Base-by-base conservation (phyloP, 352 stramenopile genomes). In the Phytopythium helicoides region DNA sequence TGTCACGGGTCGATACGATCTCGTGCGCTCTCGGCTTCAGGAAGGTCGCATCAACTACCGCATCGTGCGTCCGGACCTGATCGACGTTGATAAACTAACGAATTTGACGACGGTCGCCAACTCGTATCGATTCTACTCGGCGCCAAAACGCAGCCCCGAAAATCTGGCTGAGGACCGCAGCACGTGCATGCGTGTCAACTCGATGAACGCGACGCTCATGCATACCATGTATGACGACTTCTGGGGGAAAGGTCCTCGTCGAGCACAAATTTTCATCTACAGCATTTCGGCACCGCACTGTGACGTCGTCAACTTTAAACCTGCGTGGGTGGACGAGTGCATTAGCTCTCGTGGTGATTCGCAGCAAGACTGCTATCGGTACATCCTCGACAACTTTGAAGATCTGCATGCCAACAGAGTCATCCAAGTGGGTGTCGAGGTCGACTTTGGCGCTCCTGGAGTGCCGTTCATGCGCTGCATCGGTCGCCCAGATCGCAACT, bases 371-470 rank as follows among this genome's bases (percentile, higher is more conserved):
- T 86, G 71, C 28, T 64, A 86, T 22, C 55, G 62, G 21, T 70
- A 79, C 45, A 82, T 87, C 19, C 49, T 83, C 7, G 57, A 78
- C 46, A 66, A 83, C 18, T 88, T 86, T 23, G 58, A 75, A 1
- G 31, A 49, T 11, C 58, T 87, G 18, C 46, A 52, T 1, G 25
- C 62, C 0, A 60, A 76, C 18, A 62, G 64, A 1, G 16, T 55
- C 18, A 68, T 81, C 35, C 76, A 82, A 48, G 64, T 52, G 1
- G 72, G 60, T 10, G 49, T 73, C 3, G 62, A 70, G 4, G 57
- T 49, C 11, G 76, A 84, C 39, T 80, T 81, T 34, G 76, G 76
- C 3, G 54, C 58, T 19, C 44, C 50, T 18, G 76, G 76, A 5
- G 58, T 70, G 35, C 64, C 74, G 0, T 87, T 86, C 22, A 48